Base-by-base conservation (phyloP, 2,329 filamentous ascomycete genomes). In the Monosporascus sp. region DNA sequence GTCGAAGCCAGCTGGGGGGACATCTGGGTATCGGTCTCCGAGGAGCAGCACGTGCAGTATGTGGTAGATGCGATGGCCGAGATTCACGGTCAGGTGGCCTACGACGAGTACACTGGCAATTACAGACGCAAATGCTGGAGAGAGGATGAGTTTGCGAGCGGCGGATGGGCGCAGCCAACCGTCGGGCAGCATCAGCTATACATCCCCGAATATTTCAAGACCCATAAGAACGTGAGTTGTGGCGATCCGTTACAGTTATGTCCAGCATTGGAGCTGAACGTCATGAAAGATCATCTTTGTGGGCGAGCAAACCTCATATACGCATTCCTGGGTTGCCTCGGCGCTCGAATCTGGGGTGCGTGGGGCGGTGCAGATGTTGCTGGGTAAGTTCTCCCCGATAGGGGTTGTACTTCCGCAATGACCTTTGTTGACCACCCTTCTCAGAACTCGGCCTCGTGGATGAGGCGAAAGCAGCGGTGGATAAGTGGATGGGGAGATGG, bases 201-300 rank as follows among this genome's bases (percentile, higher is more conserved):
- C 60, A 72, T 90, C 8, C 86, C 87, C 0, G 82, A 86, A n/a
- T 90, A 88, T 63, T 88, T 86, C 62, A 80, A 84, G 64, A 89
- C 85, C 0, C 82, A 89, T 66, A 78, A 77, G 57, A 81, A 85
- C 48, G 73, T 76, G 50, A 60, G 70, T 7, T 7, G 8, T 35
- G 14, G 31, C 11, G 9, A 1, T 14, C 31, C 31, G 31, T 35
- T 5, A 35, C 31, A 14, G 4, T 35, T 35, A 14, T 35, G 9
- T 35, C 31, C 9, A 14, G 31, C 9, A 35, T 5, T 22, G 38
- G 38, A 20, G 38, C 7, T 35, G 22, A 36, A 36, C 6, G 17
- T 45, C 20, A 27, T 14, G 37, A 35, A 20, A 78, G 70, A 83
- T 85, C n/a, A 82, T 72, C 65, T 91, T 92, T 59, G 83, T 82